Conservation (phyloP, 345 rosid species). For the Fremontodendron californicum region DNA sequence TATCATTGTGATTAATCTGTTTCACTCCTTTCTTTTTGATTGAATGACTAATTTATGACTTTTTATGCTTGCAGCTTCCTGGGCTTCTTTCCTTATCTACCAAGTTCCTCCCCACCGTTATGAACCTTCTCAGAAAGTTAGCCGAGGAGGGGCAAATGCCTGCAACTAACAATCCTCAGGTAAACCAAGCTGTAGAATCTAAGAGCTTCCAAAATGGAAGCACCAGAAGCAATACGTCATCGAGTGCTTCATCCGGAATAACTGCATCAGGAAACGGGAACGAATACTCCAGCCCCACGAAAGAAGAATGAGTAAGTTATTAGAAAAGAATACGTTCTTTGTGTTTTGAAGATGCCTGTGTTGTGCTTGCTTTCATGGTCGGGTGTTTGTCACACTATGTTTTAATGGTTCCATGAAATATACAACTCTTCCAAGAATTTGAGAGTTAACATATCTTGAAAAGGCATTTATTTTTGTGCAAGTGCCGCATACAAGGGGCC, state of each 20-base stretch:
- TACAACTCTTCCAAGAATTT: slow-evolving; percentile 12
- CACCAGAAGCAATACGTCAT: slow-evolving; percentile 33
- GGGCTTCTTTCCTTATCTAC: slow-evolving; percentile 78
- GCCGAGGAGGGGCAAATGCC: slow-evolving; percentile 69
- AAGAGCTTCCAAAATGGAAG: slow-evolving; percentile 41
- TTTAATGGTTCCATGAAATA: slow-evolving; percentile 13
- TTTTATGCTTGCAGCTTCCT: slow-evolving; percentile 57
- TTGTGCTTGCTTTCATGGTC: slow-evolving; percentile 8
- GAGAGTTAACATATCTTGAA: slow-evolving; percentile 21
- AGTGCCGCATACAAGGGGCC: slow-evolving; percentile 33
- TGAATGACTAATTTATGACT: background rate
- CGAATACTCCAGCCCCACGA: slow-evolving; percentile 42
- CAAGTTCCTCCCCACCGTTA: slow-evolving; percentile 80
- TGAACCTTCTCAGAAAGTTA: slow-evolving; percentile 84
- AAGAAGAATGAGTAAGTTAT: slow-evolving; percentile 35
- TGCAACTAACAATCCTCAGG: slow-evolving; percentile 32
- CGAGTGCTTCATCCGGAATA: slow-evolving; percentile 47
- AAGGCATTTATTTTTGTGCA: slow-evolving; percentile 51
- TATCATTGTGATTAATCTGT: background rate
- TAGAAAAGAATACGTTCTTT: background rate
- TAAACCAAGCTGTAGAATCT: slow-evolving; percentile 34
- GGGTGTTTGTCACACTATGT: background rate
- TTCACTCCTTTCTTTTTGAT: background rate
- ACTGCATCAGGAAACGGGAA: slow-evolving; percentile 32
- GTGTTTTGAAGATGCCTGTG: slow-evolving; percentile 16